Evolutionary conservation across 345 rosid species (phyloP).

Genomic region (Brassica nigra): DNA sequence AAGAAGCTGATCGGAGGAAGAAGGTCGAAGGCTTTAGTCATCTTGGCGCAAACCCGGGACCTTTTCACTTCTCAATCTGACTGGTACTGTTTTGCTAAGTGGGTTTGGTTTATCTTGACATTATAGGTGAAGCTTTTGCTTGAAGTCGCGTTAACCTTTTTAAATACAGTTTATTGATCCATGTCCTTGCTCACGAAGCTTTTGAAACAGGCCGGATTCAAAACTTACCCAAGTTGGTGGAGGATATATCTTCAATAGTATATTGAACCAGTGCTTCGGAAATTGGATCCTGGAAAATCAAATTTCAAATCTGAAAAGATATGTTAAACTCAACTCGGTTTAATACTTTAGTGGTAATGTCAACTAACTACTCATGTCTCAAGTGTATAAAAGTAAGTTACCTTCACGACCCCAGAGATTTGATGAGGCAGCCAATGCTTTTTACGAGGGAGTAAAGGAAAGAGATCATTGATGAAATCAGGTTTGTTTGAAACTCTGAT

Average conservation of each 20-base stretch:
- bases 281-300: no score
- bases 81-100: not conserved
- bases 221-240: conserved; percentile 75
- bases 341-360: not conserved
- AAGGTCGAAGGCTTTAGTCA: conserved; percentile 39
- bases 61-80: conserved; percentile 51
- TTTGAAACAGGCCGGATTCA: conserved; percentile 59
- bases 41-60: conserved; percentile 64
- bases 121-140: conserved; percentile 7
- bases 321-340: no score
- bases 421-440: conserved; percentile 82
- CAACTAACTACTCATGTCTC: not conserved
- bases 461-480: conserved; percentile 70
- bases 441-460: conserved; percentile 78
- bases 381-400: no score
- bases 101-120: no score
- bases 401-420: conserved; percentile 52
- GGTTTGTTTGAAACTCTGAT: conserved; percentile 45
- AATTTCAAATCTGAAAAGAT: no score
- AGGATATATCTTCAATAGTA: no score
- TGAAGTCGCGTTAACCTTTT: no score
- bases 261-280: no score
- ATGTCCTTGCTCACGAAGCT: not conserved
- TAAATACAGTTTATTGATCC: not conserved
- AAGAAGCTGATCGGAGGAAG: conserved; percentile 46